Conservation (phyloP, 2,329 filamentous ascomycete species). For the Conoideocrella luteorostrata region DNA sequence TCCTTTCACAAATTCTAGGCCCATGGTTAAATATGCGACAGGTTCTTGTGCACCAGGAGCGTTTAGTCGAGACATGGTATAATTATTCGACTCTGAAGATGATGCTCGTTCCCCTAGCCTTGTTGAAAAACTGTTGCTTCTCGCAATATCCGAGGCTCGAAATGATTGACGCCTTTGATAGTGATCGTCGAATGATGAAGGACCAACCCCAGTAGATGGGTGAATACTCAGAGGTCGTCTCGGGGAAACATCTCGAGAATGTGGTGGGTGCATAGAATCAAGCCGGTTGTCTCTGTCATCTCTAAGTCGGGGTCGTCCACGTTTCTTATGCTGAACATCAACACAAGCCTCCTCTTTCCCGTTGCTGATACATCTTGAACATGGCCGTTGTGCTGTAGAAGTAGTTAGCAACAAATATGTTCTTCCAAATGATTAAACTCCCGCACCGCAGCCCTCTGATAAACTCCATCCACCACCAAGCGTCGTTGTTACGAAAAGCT, state of each 20-base stretch:
- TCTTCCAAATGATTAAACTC: neutral
- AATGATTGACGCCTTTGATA: conserved; percentile 42
- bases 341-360: conserved; percentile 75
- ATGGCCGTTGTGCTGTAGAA: conserved; percentile 63
- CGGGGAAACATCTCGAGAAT: conserved; percentile 36
- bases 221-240: conserved; percentile 48
- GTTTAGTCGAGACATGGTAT: neutral
- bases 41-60: conserved; percentile 39
- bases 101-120: conserved; percentile 42
- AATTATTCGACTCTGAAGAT: conserved; percentile 2
- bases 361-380: conserved; percentile 68
- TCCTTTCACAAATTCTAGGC: conserved; percentile 51
- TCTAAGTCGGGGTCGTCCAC: conserved; percentile 69
- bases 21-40: conserved; percentile 51
- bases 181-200: conserved; percentile 39
- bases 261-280: conserved; percentile 42
- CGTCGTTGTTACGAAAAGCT: too few species aligned
- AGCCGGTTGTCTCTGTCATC: conserved; percentile 61
- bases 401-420: conserved; percentile 24
- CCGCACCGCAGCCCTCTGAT: neutral
- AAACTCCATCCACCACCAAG: too few species aligned
- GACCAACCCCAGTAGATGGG: conserved; percentile 35
- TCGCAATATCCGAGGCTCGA: conserved; percentile 49
- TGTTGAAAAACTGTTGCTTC: conserved; percentile 38
- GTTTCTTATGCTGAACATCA: conserved; percentile 82